Evolutionary conservation across 2,329 filamentous ascomycete species (phyloP), one percentile per base, ranked within the genome.

Genomic region (Graphilbum sp.): DNA sequence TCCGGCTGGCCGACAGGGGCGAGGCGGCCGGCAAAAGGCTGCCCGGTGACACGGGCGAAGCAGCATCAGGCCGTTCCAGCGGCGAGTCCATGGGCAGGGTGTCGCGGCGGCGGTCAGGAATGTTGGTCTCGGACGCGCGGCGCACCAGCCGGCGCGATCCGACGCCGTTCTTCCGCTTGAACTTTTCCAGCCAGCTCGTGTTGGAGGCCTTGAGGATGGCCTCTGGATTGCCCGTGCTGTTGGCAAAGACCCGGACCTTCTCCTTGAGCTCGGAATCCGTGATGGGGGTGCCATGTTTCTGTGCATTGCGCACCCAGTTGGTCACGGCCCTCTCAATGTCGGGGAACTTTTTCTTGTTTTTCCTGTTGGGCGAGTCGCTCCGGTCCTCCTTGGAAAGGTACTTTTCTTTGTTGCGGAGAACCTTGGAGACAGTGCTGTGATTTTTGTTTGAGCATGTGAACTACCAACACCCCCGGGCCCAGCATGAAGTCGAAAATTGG

Each of bases 341-440:
- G 11, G 84, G 85, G 35, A 67, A 79, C 56, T 88, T 90, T 38
- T 82, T 79, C 60, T 93, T 94, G 41, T 72, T 65, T 47, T 81
- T 79, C 57, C 90, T 93, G 47, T 81, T 72, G 6, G 84, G 82
- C 33, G 86, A 88, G 48, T 70, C 73, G 54, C 67, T 84, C 47
- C 77, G 80, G 56, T 84, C 86, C 51, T 83, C 83, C 38, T 75
- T 75, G 51, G 79, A 81, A 15, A 96, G 69, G 58, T 93, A 96
- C 56, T 92, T 90, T 46, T 98, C 90, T 61, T 88, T 93, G 52
- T 94, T 79, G 38, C 88, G 78, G 46, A 98, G 60, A 39, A 96
- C 90, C 56, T 98, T 98, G 39, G 90, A 98, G n/a, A 98, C 90
- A 35, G 90, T 98, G 62, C 90, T 98, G 56, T 40, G 31, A 29